A percentile compares a stretch with the other conserved stretches of the same genome.
Evolutionary conservation across 2,329 filamentous ascomycete species (phyloP).

Genomic region (Microsporum audouinii): DNA sequence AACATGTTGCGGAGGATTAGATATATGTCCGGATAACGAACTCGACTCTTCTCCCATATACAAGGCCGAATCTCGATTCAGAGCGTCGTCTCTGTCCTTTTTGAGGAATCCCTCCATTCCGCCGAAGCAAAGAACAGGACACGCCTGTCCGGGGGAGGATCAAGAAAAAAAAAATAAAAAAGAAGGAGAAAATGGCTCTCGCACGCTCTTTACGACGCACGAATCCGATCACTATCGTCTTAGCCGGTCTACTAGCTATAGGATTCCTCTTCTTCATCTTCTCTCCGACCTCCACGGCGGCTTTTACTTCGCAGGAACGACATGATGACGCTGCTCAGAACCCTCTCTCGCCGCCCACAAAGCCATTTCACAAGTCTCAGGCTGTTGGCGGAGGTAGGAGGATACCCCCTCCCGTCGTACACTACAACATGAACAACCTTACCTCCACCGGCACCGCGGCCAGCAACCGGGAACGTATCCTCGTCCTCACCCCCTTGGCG

Average conservation of each 20-base stretch:
- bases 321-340: conserved; percentile 52
- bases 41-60: not conserved
- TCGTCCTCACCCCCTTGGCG: conserved; percentile 85
- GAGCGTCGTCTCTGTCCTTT: not conserved
- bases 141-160: no score
- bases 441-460: conserved; percentile 68
- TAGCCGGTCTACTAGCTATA: conserved; percentile 61
- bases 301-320: conserved; percentile 40
- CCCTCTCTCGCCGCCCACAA: conserved; percentile 60
- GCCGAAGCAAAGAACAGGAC: not conserved
- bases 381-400: conserved; percentile 37
- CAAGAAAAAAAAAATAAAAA: no score
- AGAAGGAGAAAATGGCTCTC: conserved; percentile 39
- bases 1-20: conserved; percentile 2
- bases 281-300: conserved; percentile 43
- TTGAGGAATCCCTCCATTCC: not conserved
- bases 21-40: not conserved
- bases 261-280: conserved; percentile 57
- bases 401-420: conserved; percentile 70
- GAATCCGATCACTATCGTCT: conserved; percentile 61
- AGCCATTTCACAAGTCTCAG: conserved; percentile 60
- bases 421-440: conserved; percentile 91
- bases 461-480: conserved; percentile 68
- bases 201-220: conserved; percentile 63
- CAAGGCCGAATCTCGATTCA: not conserved